Percentiles rank a stretch among this genome's conserved stretches.
Conservation (phyloP, 163 green algal genomes). For the Botryococcus braunii region DNA sequence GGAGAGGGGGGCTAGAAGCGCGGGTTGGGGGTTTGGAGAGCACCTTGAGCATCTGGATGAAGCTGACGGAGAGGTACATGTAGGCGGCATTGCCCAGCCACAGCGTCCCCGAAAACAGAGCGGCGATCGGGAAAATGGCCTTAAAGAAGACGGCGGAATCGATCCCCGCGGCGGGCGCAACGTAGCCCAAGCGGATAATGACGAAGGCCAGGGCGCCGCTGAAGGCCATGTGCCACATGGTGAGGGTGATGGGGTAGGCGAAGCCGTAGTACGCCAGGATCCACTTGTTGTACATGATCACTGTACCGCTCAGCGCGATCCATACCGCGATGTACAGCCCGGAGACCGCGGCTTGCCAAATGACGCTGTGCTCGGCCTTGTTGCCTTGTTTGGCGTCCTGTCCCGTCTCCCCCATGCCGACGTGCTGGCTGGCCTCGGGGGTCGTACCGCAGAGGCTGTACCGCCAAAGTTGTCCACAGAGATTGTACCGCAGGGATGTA, state of each 20-base stretch:
- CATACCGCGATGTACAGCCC: no score
- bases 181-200: slow-evolving; percentile 42
- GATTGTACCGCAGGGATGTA: no score
- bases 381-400: no score
- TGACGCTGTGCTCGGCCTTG: no score
- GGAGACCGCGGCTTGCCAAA: no score
- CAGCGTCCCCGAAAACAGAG: slow-evolving; percentile 72
- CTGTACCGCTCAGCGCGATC: slow-evolving; percentile 60
- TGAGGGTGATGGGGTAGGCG: slow-evolving; percentile 74
- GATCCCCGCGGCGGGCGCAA: slow-evolving; percentile 39
- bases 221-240: slow-evolving; percentile 83
- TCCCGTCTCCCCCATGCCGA: no score
- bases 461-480: no score
- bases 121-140: slow-evolving; percentile 11
- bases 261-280: slow-evolving; percentile 74
- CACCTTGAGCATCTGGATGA: slow-evolving; percentile 91
- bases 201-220: slow-evolving; percentile 64
- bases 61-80: slow-evolving; percentile 82
- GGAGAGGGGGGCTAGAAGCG: not conserved
- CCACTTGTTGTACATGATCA: slow-evolving; percentile 93
- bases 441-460: no score
- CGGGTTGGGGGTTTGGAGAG: no score
- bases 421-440: no score
- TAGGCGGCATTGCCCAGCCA: slow-evolving; percentile 85
- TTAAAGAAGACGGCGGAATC: slow-evolving; percentile 35